Conservation (phyloP, 208 protist species). For the Wallacemonas sp. region DNA sequence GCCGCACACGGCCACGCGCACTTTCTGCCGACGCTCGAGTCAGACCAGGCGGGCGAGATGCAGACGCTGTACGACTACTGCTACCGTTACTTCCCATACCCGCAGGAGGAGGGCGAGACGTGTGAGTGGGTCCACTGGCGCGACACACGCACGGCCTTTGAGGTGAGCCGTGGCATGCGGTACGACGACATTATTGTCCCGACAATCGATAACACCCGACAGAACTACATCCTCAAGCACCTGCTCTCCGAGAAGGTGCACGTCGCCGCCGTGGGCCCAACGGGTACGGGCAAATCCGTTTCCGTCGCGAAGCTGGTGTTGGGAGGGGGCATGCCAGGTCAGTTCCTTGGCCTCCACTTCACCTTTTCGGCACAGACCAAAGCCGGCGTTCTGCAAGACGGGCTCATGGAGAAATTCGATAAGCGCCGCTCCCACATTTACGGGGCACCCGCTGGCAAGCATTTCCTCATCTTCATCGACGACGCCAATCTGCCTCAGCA, state of each 20-base stretch:
- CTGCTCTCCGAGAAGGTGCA: conserved; percentile 77
- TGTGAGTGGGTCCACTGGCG: conserved; percentile 80
- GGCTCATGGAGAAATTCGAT: conserved; percentile 93
- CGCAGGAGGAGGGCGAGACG: conserved; percentile 36
- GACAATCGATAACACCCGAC: conserved; percentile 92
- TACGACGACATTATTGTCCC: conserved; percentile 94
- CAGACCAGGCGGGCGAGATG: conserved; percentile 8
- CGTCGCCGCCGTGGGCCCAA: conserved; percentile 88
- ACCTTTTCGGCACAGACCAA: conserved; percentile 94
- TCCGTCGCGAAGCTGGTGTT: conserved; percentile 84
- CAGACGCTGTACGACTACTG: conserved; percentile 94
- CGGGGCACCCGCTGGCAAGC: conserved; percentile 87
- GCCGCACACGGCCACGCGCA: conserved; percentile 31
- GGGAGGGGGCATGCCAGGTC: conserved; percentile 68
- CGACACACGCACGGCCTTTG: conserved; percentile 43
- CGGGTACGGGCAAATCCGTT: conserved; percentile 94
- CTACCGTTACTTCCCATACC: conserved; percentile 58
- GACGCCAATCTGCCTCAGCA: conserved; percentile 92
- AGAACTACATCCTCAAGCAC: conserved; percentile 86
- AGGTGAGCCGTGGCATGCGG: conserved; percentile 50
- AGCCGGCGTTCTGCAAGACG: conserved; percentile 85
- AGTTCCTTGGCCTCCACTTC: conserved; percentile 83
- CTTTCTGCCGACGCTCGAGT: conserved; percentile 30
- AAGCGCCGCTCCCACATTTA: conserved; percentile 92
- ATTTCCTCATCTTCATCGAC: conserved; percentile 93